Base-by-base conservation (phyloP, 2,329 filamentous ascomycete genomes). In the Corynespora cassiicola region DNA sequence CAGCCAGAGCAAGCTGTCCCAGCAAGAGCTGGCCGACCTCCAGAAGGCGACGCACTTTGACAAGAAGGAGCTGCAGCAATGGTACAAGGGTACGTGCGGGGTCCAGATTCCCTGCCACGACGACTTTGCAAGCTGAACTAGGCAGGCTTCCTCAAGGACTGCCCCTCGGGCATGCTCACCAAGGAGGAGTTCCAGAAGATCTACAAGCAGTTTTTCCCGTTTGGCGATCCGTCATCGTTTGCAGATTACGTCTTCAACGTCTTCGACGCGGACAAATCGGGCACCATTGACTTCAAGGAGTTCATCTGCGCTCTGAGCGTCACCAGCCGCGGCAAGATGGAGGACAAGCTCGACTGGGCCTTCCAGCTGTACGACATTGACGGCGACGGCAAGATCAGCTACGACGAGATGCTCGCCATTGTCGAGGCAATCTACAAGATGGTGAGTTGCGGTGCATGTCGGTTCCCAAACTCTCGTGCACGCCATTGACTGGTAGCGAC, bases 361-460 rank as follows among this genome's bases (percentile, higher is more conserved):
- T 99, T 99, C 75, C 92, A 99, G 76, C 80, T 99, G 56, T 99
- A 99, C 73, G 94, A 99, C 73, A 97, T 99, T 63, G 94, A 99
- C 65, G 92, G 94, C 39, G 94, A 99, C 69, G 94, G 94, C 65
- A 96, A 96, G 78, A 99, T 99, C 65, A 96, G 88, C 70, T 99
- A 97, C 70, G 90, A 97, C 38, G 94, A 99, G 77, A 99, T 99
- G 94, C 78, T 99, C 54, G 87, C 90, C 58, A 99, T 99, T 67
- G 94, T 99, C 39, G 92, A 97, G 75, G 94, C 94, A 38, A 99
- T 99, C 66, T 99, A 99, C 80, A 99, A 97, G 74, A 99, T 99
- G 94, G 94, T 97, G 49, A 16, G 62, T 47, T 16, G 8, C 4
- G n/a, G n/a, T n/a, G n/a, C n/a, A n/a, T n/a, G n/a, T n/a, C n/a